These are phyloP conservation scores for Catenaria anguillulae DNA, from an alignment of 371 early-diverging fungal species.

Conservation along the genomic window DNA sequence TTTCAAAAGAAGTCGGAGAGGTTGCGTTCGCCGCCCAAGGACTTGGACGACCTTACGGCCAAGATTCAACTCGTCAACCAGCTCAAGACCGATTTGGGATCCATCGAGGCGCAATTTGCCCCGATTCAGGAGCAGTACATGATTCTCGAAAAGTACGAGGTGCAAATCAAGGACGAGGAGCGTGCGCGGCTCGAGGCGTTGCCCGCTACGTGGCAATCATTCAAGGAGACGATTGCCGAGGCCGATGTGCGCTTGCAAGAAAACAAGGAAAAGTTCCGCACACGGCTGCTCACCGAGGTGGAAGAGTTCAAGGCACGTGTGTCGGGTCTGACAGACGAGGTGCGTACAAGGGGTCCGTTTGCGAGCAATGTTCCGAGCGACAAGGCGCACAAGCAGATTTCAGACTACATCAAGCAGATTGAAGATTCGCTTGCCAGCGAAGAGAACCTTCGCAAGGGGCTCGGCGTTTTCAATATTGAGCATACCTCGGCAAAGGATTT, in stretches of 20 bases:
- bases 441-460: constrained; percentile 25
- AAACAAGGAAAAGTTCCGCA: constrained; percentile 31
- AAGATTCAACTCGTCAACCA: constrained; percentile 24
- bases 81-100: constrained; percentile 22
- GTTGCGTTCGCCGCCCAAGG: constrained; percentile 22
- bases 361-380: constrained; percentile 21
- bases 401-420: constrained; percentile 22
- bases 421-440: constrained; percentile 19
- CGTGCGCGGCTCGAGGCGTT: constrained; percentile 23
- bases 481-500: constrained; percentile 31
- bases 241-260: constrained; percentile 31
- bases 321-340: constrained; percentile 24
- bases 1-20: constrained; percentile 26
- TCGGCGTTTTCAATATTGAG: constrained; percentile 32
- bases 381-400: constrained; percentile 26
- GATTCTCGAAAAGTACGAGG: constrained; percentile 42
- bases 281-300: constrained; percentile 21
- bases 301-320: constrained; percentile 22
- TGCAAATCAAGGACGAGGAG: constrained; percentile 33
- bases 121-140: constrained; percentile 41
- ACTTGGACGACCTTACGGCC: constrained; percentile 33
- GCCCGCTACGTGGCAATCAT: constrained; percentile 19
- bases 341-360: constrained; percentile 29
- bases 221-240: constrained; percentile 25
- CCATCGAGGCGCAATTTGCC: constrained; percentile 32